Percentiles rank a stretch among this genome's conserved stretches.
phyloP scores from a whole-genome alignment of 257 asterid species.

The Solanum ahanhuiri region DNA sequence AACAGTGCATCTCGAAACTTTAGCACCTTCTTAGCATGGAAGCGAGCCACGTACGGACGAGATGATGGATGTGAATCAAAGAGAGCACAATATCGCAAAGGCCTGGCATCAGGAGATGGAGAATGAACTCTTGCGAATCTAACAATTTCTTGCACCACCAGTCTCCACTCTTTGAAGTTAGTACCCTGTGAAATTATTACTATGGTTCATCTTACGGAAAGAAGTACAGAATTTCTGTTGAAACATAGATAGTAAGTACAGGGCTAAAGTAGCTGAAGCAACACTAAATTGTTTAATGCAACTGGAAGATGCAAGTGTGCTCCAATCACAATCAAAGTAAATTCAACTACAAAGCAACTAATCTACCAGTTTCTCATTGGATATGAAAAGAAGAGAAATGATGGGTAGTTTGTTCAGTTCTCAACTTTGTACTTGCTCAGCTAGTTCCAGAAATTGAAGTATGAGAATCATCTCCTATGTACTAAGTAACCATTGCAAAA shows the following conservation, averaged over 20 bases:
- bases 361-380: background rate
- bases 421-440: background rate
- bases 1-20: slow-evolving; percentile 84
- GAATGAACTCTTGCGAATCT: slow-evolving; percentile 62
- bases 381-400: background rate
- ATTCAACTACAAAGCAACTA: background rate
- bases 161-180: slow-evolving; percentile 94
- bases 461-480: background rate
- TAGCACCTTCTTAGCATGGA: slow-evolving; percentile 85
- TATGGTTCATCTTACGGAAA: slow-evolving; percentile 9
- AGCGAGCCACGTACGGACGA: slow-evolving; percentile 69
- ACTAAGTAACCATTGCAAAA: background rate
- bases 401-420: background rate
- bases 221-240: background rate
- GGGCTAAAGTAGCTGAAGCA: background rate
- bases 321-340: background rate
- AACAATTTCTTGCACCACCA: slow-evolving; percentile 77
- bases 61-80: slow-evolving; percentile 84
- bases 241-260: background rate
- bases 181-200: slow-evolving; percentile 50
- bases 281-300: background rate
- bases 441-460: background rate
- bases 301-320: background rate
- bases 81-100: slow-evolving; percentile 62
- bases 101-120: slow-evolving; percentile 38